Evolutionary conservation across 1,139 yeast genomes (phyloP).

Genomic region (Debaryomycetaceae sp.): DNA sequence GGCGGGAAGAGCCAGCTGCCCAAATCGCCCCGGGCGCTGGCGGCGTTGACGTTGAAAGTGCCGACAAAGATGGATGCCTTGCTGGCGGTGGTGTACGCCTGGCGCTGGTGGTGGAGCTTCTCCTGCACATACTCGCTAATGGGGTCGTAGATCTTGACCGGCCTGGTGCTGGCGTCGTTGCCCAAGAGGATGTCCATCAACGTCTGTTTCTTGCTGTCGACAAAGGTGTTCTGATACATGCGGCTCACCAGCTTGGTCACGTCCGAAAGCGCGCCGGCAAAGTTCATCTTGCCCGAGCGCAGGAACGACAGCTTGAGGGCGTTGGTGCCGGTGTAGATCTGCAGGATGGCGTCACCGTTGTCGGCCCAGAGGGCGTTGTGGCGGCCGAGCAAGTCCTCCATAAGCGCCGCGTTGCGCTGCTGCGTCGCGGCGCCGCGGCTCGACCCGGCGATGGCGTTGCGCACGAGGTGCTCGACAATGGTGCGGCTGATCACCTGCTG

Average conservation of each 20-base stretch:
- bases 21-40: conserved; percentile 52
- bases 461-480: conserved; percentile 63
- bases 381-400: conserved; percentile 50
- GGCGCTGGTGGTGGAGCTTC: conserved; percentile 46
- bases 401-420: conserved; percentile 19
- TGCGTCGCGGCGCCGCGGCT: too few relatives aligned
- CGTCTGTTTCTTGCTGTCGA: conserved; percentile 84
- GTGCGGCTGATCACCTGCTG: conserved; percentile 72
- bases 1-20: conserved; percentile 80
- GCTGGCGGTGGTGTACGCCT: conserved; percentile 57
- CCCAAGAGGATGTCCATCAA: conserved; percentile 87
- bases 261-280: conserved; percentile 94
- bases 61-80: conserved; percentile 71
- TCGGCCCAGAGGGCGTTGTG: conserved; percentile 96
- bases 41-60: conserved; percentile 85
- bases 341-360: conserved; percentile 95
- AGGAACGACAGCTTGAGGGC: conserved; percentile 93
- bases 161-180: conserved; percentile 59
- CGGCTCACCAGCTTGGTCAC: conserved; percentile 94
- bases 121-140: conserved; percentile 74
- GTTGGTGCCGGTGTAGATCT: conserved; percentile 95
- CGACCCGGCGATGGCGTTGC: conserved; percentile 27
- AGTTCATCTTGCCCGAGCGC: conserved; percentile 89
- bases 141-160: conserved; percentile 83
- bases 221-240: conserved; percentile 92